Percentiles rank a stretch among this genome's conserved stretches.
Evolutionary conservation across 208 protist species (phyloP).

Genomic region (Wallacemonas sp.): DNA sequence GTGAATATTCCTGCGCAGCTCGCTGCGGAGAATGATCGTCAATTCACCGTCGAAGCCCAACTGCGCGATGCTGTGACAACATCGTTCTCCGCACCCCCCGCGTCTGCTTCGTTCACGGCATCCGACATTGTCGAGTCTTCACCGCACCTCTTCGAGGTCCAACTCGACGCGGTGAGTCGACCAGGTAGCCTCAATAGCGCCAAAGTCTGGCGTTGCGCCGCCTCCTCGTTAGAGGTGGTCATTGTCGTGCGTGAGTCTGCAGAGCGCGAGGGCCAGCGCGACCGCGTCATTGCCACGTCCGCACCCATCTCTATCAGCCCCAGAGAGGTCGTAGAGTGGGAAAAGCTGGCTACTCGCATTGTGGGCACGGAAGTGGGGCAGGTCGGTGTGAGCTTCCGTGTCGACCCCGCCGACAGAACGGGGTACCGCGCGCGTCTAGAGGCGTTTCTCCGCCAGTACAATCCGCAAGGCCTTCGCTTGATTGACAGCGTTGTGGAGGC

Average conservation of each 20-base stretch:
- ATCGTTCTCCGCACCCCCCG: constrained; percentile 29
- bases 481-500: constrained; percentile 57
- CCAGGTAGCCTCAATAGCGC: constrained; percentile 20
- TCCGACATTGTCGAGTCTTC: constrained; percentile 40
- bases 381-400: constrained; percentile 65
- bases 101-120: constrained; percentile 36
- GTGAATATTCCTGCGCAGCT: constrained; percentile 64
- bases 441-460: constrained; percentile 57
- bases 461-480: constrained; percentile 58
- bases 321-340: constrained; percentile 44
- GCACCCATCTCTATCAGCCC: constrained; percentile 39
- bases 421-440: constrained; percentile 57
- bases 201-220: constrained; percentile 46
- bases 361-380: constrained; percentile 73
- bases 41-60: constrained; percentile 61
- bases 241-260: constrained; percentile 55
- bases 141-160: constrained; percentile 54
- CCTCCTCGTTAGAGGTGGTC: constrained; percentile 38
- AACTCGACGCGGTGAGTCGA: constrained; percentile 42
- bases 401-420: constrained; percentile 49
- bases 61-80: constrained; percentile 32
- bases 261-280: background rate
- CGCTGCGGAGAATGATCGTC: constrained; percentile 27
- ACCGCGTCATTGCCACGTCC: constrained; percentile 43
- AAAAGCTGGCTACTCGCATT: constrained; percentile 71